Evolutionary conservation across 208 protist species (phyloP).

Genomic region (Trypanosoma grayi): DNA sequence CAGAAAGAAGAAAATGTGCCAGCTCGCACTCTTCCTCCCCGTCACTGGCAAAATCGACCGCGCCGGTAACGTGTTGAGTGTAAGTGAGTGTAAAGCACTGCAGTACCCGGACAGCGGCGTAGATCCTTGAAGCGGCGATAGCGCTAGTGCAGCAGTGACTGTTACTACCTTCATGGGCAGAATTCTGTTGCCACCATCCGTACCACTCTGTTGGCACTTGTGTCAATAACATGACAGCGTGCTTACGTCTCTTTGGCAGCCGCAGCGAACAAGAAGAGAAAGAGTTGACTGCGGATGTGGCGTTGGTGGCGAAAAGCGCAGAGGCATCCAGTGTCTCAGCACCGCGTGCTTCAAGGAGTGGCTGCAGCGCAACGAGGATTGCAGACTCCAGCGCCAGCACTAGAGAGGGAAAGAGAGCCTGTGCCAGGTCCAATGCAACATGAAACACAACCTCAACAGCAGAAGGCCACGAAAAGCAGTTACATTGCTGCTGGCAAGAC

Average conservation of each 20-base stretch:
- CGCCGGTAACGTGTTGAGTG: background rate
- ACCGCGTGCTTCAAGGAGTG: conserved; percentile 19
- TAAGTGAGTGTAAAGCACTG: conserved; percentile 13
- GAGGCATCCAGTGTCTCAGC: background rate
- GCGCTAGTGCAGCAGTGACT: background rate
- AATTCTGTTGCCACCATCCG: conserved; percentile 14
- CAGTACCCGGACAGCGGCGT: conserved; percentile 15
- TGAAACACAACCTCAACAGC: conserved; percentile 12
- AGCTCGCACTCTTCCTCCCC: conserved; percentile 4
- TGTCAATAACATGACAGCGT: conserved; percentile 17
- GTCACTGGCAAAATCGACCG: background rate
- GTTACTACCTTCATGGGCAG: background rate
- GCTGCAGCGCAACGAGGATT: conserved; percentile 23
- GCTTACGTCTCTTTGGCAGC: background rate
- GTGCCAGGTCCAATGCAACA: conserved; percentile 21
- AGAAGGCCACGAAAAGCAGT: conserved; percentile 13
- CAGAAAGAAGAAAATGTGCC: conserved; percentile 22
- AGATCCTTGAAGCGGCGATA: conserved; percentile 17
- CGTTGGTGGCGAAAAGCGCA: background rate
- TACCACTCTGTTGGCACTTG: conserved; percentile 13
- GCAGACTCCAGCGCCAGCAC: conserved; percentile 15
- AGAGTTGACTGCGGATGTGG: background rate
- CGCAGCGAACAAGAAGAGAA: background rate
- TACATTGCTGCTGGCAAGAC: too few species aligned
- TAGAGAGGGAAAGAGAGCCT: conserved; percentile 18